Base-by-base conservation (phyloP, 768 basidiomycete species). In the Amyloporia xantha region DNA sequence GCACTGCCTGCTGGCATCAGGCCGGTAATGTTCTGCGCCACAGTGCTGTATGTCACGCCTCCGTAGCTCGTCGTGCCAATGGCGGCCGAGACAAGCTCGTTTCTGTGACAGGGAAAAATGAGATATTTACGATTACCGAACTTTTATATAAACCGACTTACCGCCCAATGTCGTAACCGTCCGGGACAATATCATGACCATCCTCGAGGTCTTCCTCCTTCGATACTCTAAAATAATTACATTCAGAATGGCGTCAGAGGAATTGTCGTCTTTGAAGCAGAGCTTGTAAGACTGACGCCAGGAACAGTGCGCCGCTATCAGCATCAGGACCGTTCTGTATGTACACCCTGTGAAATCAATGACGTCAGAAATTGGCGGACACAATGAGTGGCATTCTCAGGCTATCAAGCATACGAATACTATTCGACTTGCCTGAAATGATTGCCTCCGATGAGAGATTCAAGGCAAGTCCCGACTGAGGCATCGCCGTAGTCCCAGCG, bases 281-380 rank as follows among this genome's bases (percentile, higher is more conserved):
- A n/a, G n/a, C n/a, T n/a, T n/a, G n/a, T n/a, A 10, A 2, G 7
- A 3, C 77, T 55, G 60, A 81, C 77, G 77, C 79, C 17, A 81
- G 68, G 63, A 86, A 87, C 24, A 84, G 61, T 3, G 75, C 73
- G 0, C 69, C 68, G 26, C 62, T 76, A 44, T 73, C 33, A 1
- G 81, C 82, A 13, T 24, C 19, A 2, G 75, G 60, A 1, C 83
- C 82, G 52, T 84, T 79, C 61, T 86, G 82, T 36, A 71, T 72
- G 61, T 61, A 84, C 4, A 79, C 68, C 12, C 80, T 79, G 50
- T 13, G n/a, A n/a, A n/a, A n/a, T n/a, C n/a, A n/a, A n/a, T n/a
- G n/a, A n/a, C n/a, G n/a, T n/a, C n/a, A n/a, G n/a, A n/a, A n/a
- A n/a, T n/a, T n/a, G n/a, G n/a, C n/a, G n/a, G n/a, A n/a, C n/a